Conservation (phyloP, 306 rosid species). For the Medicago ruthenica region DNA sequence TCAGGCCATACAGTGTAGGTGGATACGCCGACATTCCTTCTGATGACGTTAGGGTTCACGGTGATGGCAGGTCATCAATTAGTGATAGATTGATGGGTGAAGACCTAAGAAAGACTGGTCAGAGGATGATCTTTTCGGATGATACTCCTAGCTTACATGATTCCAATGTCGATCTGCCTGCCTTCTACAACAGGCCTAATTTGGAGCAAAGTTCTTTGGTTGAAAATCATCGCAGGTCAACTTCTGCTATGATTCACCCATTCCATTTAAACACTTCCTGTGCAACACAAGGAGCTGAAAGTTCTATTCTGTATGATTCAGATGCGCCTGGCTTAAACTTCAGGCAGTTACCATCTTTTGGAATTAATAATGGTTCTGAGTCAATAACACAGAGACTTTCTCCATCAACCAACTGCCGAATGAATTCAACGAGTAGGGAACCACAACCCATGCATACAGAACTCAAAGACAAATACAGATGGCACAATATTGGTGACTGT, state of each 20-base stretch:
- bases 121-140: slow-evolving; percentile 34
- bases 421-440: slow-evolving; percentile 44
- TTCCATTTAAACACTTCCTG: slow-evolving; percentile 29
- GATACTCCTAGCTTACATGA: slow-evolving; percentile 41
- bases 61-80: slow-evolving; percentile 33
- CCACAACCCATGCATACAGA: slow-evolving; percentile 32
- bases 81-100: slow-evolving; percentile 41
- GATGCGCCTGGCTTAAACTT: slow-evolving; percentile 39
- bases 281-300: slow-evolving; percentile 42
- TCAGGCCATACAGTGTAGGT: slow-evolving; percentile 30
- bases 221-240: slow-evolving; percentile 47
- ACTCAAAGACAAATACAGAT: slow-evolving; percentile 31
- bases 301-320: slow-evolving; percentile 41
- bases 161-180: slow-evolving; percentile 31
- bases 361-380: slow-evolving; percentile 37
- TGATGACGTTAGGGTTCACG: slow-evolving; percentile 35
- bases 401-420: slow-evolving; percentile 38
- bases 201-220: slow-evolving; percentile 38
- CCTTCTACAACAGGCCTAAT: slow-evolving; percentile 41
- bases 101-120: slow-evolving; percentile 29
- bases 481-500: slow-evolving; percentile 31
- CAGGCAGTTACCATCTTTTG: slow-evolving; percentile 12
- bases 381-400: slow-evolving; percentile 31
- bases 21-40: slow-evolving; percentile 35
- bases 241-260: slow-evolving; percentile 43